A percentile compares a stretch with the other conserved stretches of the same genome.
These are phyloP conservation scores for Metahyphopichia silvanorum DNA, from an alignment of 805 yeast genomes.

Conservation along the genomic window DNA sequence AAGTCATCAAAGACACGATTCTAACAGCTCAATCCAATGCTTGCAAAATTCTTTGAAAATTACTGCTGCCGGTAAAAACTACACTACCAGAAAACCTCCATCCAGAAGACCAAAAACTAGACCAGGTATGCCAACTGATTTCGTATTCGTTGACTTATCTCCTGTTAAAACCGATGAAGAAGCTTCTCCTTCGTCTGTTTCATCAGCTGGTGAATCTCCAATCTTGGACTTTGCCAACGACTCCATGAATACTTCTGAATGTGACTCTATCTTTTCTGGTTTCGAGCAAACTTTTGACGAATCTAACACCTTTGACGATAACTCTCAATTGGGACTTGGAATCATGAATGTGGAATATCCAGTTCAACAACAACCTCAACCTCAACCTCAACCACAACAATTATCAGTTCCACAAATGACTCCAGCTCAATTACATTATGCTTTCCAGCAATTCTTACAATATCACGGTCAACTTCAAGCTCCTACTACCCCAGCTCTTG, in stretches of 20 bases:
- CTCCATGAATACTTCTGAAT: conserved; percentile 14
- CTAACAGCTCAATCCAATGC: conserved; percentile 31
- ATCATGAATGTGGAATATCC: conserved; percentile 20
- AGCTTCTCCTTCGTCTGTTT: conserved; percentile 4
- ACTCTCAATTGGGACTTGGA: conserved; percentile 24
- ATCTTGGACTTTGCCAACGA: conserved; percentile 9
- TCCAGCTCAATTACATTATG: too few relatives aligned
- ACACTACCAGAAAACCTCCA: conserved; percentile 35
- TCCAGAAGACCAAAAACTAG: conserved; percentile 41
- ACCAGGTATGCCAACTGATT: conserved; percentile 45
- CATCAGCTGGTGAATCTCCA: conserved; percentile 6
- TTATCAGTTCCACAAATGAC: too few relatives aligned
- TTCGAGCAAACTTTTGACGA: conserved; percentile 7
- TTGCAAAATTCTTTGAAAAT: conserved; percentile 41
- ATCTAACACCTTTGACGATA: conserved; percentile 6
- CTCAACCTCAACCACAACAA: conserved; percentile 6
- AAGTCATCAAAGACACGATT: conserved; percentile 3
- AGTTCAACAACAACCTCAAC: conserved; percentile 5
- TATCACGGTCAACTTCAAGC: conserved; percentile 5
- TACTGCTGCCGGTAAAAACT: conserved; percentile 36
- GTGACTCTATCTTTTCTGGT: conserved; percentile 14
- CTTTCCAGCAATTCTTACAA: conserved; percentile 4
- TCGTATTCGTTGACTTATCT: conserved; percentile 44
- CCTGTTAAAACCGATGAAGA: conserved; percentile 26
- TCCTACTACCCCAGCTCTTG: conserved; percentile 2